These are phyloP conservation scores for Fusarium temperatum DNA, from an alignment of 2,329 filamentous ascomycete species.

Conservation along the genomic window DNA sequence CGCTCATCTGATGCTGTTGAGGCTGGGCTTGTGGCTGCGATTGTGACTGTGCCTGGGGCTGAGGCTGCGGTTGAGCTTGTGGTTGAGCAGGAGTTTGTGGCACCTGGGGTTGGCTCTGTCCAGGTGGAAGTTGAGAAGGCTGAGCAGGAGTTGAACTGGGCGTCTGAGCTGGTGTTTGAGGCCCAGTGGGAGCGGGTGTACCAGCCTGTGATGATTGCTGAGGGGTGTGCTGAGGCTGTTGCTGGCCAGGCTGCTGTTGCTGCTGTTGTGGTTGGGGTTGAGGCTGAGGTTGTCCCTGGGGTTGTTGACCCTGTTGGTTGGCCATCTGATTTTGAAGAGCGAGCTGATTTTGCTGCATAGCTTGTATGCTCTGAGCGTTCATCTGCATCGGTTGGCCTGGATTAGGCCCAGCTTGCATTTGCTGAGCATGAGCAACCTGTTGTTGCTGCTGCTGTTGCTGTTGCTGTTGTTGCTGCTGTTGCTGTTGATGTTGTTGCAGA, in stretches of 20 bases:
- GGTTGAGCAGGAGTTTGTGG: constrained; percentile 50
- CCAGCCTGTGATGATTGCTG: constrained; percentile 54
- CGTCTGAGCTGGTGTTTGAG: constrained; percentile 60
- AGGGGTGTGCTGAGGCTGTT: constrained; percentile 57
- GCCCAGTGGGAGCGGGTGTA: constrained; percentile 54
- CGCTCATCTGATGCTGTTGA: constrained; percentile 45
- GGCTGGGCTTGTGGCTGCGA: constrained; percentile 43
- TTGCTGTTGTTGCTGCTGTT: constrained; percentile 48
- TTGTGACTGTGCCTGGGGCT: constrained; percentile 47
- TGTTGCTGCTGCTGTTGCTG: constrained; percentile 43
- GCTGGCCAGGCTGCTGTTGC: constrained; percentile 49
- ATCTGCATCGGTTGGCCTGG: constrained; percentile 60
- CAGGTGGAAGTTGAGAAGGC: constrained; percentile 41
- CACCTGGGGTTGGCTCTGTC: constrained; percentile 48
- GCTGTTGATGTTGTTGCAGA: constrained; percentile 46
- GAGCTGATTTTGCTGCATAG: constrained; percentile 55
- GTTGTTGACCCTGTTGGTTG: constrained; percentile 44
- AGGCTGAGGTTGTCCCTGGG: constrained; percentile 40
- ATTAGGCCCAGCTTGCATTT: constrained; percentile 53
- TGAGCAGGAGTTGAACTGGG: constrained; percentile 52
- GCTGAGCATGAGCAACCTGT: constrained; percentile 49
- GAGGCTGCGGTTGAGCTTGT: constrained; percentile 48
- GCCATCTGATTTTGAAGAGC: constrained; percentile 46
- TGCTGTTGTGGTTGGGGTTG: constrained; percentile 39
- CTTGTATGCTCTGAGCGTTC: constrained; percentile 57